Conservation (phyloP, 2,329 filamentous ascomycete genomes). For the Pseudodiploospora longispora region DNA sequence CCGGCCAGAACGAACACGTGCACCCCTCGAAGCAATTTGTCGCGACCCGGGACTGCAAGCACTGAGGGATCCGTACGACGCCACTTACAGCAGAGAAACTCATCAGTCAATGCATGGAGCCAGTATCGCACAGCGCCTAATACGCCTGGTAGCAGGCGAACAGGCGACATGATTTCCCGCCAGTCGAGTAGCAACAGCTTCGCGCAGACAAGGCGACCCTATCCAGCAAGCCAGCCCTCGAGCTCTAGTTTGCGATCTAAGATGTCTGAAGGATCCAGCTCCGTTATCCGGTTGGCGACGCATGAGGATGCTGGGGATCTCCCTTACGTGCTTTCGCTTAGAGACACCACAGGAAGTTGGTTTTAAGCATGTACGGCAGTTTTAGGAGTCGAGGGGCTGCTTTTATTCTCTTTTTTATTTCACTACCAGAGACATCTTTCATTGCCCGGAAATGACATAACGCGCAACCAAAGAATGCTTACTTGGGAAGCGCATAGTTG, state of each 20-base stretch:
- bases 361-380: background rate
- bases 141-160: constrained; percentile 38
- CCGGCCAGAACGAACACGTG: constrained; percentile 34
- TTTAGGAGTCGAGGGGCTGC: no score
- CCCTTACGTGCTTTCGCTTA: constrained; percentile 30
- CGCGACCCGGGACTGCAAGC: constrained; percentile 21
- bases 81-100: constrained; percentile 13
- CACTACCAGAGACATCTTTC: no score
- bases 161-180: constrained; percentile 26
- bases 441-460: no score
- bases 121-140: constrained; percentile 45
- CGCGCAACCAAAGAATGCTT: no score
- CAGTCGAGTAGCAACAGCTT: constrained; percentile 32
- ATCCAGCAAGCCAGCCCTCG: constrained; percentile 29
- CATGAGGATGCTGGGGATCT: constrained; percentile 22
- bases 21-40: constrained; percentile 26
- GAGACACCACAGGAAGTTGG: constrained; percentile 21
- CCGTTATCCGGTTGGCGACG: constrained; percentile 42
- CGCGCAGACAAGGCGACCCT: constrained; percentile 34
- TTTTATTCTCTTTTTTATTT: no score
- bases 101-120: constrained; percentile 36
- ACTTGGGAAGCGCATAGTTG: no score
- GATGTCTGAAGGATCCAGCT: constrained; percentile 29
- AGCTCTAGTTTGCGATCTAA: constrained; percentile 32
- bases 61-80: constrained; percentile 23